Evolutionary conservation across 495 filamentous ascomycete species (phyloP).

Genomic region (Aspergillus sclerotioniger): DNA sequence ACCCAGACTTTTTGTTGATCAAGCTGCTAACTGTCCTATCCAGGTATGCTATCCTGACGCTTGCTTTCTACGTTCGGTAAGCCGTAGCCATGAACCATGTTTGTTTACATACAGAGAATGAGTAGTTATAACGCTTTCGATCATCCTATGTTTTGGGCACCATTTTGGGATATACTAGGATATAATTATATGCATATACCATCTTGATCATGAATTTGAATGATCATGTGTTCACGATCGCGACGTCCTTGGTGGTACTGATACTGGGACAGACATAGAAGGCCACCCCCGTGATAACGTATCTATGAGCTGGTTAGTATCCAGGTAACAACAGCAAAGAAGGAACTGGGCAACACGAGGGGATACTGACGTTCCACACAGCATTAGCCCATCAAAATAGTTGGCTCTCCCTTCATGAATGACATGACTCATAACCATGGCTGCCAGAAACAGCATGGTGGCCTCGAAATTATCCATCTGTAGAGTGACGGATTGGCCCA

Average conservation of each 20-base stretch:
- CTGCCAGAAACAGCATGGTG: conserved; percentile 31
- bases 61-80: conserved; percentile 71
- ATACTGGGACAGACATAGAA: conserved; percentile 19
- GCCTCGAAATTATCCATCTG: conserved; percentile 38
- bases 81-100: background rate
- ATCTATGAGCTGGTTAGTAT: conserved; percentile 5
- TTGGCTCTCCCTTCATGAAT: conserved; percentile 69
- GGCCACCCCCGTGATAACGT: conserved; percentile 15
- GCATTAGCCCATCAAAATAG: conserved; percentile 45
- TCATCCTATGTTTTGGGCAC: background rate
- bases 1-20: too few species aligned
- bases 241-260: background rate
- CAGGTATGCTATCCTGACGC: conserved; percentile 70
- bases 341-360: background rate
- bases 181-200: background rate
- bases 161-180: background rate
- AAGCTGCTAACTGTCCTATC: background rate
- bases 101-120: background rate
- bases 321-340: background rate
- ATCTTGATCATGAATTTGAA: background rate
- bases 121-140: background rate
- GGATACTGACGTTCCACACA: conserved; percentile 26
- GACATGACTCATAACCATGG: conserved; percentile 34
- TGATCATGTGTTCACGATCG: background rate
- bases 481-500: conserved; percentile 30